Evolutionary conservation across 2,329 filamentous ascomycete species (phyloP), one percentile per base, ranked within the genome.

Genomic region (Xylaria sp.): DNA sequence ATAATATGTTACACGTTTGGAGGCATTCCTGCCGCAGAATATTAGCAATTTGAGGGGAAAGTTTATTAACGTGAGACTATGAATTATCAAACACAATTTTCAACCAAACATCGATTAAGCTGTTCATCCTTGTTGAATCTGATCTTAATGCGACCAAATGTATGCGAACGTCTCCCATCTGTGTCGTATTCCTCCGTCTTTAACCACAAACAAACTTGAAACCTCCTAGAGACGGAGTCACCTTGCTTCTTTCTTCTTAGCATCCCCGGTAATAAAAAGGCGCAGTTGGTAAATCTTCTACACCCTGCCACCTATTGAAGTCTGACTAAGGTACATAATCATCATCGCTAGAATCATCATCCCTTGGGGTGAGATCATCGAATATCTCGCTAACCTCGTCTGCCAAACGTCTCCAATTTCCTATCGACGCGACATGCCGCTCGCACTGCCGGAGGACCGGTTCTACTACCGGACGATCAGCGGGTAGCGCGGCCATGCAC

Each of bases 341-440:
- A n/a, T 38, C 44, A 20, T 59, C 36, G 22, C 49, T 42, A 4
- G 3, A 22, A 22, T 45, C 33, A 10, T 22, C 27, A 51, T 50
- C 17, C 9, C 22, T 17, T 0, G 3, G 9, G 1, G 25, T 25
- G 25, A 29, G 27, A 5, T 33, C 27, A 11, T 51, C 49, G 15
- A 67, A 67, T 25, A 64, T 10, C 6, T 27, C 54, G 38, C 1
- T 56, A 2, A 51, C 27, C 33, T 64, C 65, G 13, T 56, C 56
- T n/a, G 17, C n/a, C 3, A 63, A 29, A 9, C 5, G 11, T 7
- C 0, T 9, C 60, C 55, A 60, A 25, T 63, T 25, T 15, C 5
- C n/a, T 20, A 51, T 62, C n/a, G 2, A 2, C 11, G 10, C 17
- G 2, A 53, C 38, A n/a, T 51, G 15, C 1, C 17, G n/a, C 51